Evolutionary conservation across 2,329 filamentous ascomycete species (phyloP).

Genomic region (Tolypocladium capitatum): DNA sequence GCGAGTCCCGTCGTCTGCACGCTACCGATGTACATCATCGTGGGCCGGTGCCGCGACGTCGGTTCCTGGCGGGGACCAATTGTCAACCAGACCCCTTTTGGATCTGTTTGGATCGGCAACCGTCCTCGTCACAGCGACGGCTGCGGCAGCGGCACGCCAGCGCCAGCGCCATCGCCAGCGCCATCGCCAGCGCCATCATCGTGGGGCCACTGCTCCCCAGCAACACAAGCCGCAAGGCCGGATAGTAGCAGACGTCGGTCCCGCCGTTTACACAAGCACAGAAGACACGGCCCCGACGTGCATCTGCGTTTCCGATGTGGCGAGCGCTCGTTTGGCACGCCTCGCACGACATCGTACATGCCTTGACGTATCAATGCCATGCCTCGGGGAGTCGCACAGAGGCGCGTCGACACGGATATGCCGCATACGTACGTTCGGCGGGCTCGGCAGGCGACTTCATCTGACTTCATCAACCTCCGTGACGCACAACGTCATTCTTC

Average conservation of each 20-base stretch:
- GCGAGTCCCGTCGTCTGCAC: neutral
- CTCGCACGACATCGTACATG: neutral
- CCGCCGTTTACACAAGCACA: neutral
- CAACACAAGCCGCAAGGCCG: neutral
- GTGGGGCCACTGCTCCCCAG: neutral
- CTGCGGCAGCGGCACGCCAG: neutral
- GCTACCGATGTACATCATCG: neutral
- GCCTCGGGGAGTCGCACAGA: neutral
- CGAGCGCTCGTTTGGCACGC: neutral
- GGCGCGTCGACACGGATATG: neutral
- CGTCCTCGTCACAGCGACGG: neutral
- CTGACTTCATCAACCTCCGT: neutral
- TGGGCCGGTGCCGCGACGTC: neutral
- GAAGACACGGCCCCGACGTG: neutral
- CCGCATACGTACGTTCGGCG: neutral
- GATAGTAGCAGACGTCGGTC: neutral
- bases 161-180: no score
- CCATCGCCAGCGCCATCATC: no score
- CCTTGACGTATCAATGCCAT: neutral
- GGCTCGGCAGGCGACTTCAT: neutral
- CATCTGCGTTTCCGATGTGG: neutral
- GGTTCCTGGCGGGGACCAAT: neutral
- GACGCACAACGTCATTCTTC: constrained; percentile 1
- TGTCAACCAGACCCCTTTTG: neutral
- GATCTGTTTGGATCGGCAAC: neutral